Evolutionary conservation across 2,329 filamentous ascomycete species (phyloP), one percentile per base, ranked within the genome.

Genomic region (Aspergillus sp.): DNA sequence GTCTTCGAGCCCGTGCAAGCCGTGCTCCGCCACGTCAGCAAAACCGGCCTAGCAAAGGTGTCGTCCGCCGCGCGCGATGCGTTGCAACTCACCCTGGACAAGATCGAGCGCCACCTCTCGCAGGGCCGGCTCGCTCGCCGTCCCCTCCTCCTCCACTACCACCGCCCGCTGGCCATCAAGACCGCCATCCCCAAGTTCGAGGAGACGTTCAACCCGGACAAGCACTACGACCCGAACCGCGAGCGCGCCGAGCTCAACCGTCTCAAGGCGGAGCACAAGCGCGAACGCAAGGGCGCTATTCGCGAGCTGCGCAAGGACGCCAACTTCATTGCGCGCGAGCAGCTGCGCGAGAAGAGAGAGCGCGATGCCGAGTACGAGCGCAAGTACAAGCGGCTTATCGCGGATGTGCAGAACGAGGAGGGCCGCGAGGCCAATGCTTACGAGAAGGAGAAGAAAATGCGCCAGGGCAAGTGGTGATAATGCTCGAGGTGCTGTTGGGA

Each of bases 381-480:
- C 83, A 98, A 98, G 84, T 96, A 94, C 82, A 91, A 90, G 83
- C 86, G 90, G 65, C 82, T 99, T 61, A 87, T 98, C 67, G 91
- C 93, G 10, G 93, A 97, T 84, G 97, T 99, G 69, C 94, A 99
- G 80, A 91, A 90, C 67, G 90, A 96, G 79, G 95, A 97, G 76
- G 94, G 94, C 1, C 82, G 84, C 59, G 93, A 95, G 76, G 84
- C 87, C 49, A 98, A 98, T 78, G 85, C 84, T 52, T 98, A 98
- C 83, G 93, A 96, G 78, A 84, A 89, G 69, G 92, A 96, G 82
- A 95, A 88, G 83, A 84, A 85, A 74, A 82, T 83, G 73, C 85
- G 92, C 76, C 92, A 91, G 74, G 84, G 84, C 56, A 86, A 82
- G 73, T 85, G 81, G 67, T 78, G 71, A 65, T 59, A 3, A 32